Percentiles rank a stretch among this genome's conserved stretches.
These are phyloP conservation scores for Suillus lakei DNA, from an alignment of 768 basidiomycete species.

Conservation along the genomic window DNA sequence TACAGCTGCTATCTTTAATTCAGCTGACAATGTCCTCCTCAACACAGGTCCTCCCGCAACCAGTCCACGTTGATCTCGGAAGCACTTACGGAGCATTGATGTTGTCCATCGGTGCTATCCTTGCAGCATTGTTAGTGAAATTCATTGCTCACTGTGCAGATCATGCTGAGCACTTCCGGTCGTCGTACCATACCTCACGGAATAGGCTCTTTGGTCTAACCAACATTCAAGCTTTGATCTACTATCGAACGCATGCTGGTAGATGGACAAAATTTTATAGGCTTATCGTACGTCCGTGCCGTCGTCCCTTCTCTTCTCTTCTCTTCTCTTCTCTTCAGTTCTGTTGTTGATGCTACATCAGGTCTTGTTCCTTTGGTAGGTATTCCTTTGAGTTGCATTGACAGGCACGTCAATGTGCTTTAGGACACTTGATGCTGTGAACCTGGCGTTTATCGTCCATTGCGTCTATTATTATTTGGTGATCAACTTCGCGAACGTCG, in stretches of 20 bases:
- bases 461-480: conserved; percentile 43
- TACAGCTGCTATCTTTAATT: neutral
- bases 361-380: conserved; percentile 16
- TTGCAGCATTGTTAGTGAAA: neutral
- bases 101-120: neutral
- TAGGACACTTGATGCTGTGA: conserved; percentile 42
- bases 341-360: neutral
- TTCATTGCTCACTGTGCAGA: neutral
- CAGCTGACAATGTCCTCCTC: neutral
- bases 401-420: neutral
- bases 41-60: too few species aligned
- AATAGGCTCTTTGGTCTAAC: conserved; percentile 12
- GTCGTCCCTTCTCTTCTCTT: neutral
- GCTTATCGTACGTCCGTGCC: neutral
- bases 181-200: neutral
- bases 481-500: conserved; percentile 32
- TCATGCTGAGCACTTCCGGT: neutral
- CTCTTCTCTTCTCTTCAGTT: too few species aligned
- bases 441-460: conserved; percentile 39
- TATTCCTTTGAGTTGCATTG: neutral
- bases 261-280: neutral
- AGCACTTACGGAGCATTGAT: neutral
- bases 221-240: conserved; percentile 7
- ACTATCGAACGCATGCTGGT: conserved; percentile 2
- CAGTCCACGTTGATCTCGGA: rapidly evolving